Conservation (phyloP, 2,329 filamentous ascomycete genomes). For the Paracamarosporium sp. region DNA sequence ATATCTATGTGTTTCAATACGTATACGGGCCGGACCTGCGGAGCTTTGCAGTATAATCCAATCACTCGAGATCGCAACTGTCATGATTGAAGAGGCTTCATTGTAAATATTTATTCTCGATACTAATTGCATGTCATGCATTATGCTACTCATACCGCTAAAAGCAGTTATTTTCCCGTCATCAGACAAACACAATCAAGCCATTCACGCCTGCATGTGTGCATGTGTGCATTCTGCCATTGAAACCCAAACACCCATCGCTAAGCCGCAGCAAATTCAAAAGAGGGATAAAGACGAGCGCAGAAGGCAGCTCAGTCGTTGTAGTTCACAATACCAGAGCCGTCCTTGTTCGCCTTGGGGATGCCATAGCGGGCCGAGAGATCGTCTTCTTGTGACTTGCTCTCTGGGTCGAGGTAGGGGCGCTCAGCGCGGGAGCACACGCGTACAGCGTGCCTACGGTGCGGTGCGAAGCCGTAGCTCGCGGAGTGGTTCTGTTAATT, state of each 20-base stretch:
- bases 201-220: too few relatives aligned
- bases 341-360: conserved; percentile 62
- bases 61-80: neutral
- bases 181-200: too few relatives aligned
- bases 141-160: neutral
- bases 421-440: conserved; percentile 57
- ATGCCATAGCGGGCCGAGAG: conserved; percentile 55
- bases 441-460: conserved; percentile 62
- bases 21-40: neutral
- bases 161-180: neutral
- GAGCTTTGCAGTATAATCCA: neutral
- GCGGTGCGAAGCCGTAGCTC: conserved; percentile 64
- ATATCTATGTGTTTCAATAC: too few relatives aligned
- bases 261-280: conserved; percentile 6
- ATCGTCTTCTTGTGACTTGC: conserved; percentile 63
- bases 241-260: neutral
- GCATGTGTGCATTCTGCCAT: neutral
- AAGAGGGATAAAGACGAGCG: neutral
- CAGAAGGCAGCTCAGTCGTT: conserved; percentile 52
- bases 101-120: neutral
- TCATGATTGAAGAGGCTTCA: neutral
- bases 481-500: conserved; percentile 58
- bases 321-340: conserved; percentile 62
- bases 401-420: conserved; percentile 52
- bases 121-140: neutral